A percentile compares a stretch with the other conserved stretches of the same genome.
Conservation (phyloP, 352 stramenopile genomes). For the Chloridella minuta region DNA sequence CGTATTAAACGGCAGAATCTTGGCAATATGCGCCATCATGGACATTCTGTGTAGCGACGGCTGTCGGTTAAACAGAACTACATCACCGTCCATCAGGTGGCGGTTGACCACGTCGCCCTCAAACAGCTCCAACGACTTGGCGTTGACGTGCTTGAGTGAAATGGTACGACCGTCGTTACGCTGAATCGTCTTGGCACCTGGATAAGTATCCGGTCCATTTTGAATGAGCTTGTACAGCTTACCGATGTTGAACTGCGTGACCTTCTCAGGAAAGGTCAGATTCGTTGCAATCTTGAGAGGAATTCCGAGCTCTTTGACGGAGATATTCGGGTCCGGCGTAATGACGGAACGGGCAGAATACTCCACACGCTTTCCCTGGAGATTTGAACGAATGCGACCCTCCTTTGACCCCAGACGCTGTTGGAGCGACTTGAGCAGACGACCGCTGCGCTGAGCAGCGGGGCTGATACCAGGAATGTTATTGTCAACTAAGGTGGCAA, state of each 20-base stretch:
- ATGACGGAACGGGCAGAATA: constrained; percentile 97
- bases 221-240: constrained; percentile 69
- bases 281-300: constrained; percentile 89
- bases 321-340: constrained; percentile 89
- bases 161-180: constrained; percentile 73
- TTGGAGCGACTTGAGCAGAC: constrained; percentile 80
- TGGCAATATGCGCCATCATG: constrained; percentile 96
- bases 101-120: constrained; percentile 85
- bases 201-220: constrained; percentile 72
- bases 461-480: constrained; percentile 67
- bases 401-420: constrained; percentile 72
- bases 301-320: constrained; percentile 80
- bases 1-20: constrained; percentile 95
- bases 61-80: constrained; percentile 98
- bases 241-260: constrained; percentile 93
- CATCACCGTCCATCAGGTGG: constrained; percentile 82
- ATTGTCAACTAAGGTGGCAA: constrained; percentile 78
- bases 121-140: constrained; percentile 54
- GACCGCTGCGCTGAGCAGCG: constrained; percentile 69
- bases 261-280: constrained; percentile 79
- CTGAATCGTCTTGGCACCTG: constrained; percentile 81
- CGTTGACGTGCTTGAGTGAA: constrained; percentile 81
- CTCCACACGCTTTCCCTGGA: constrained; percentile 99
- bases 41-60: constrained; percentile 98
- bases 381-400: constrained; percentile 85